Conservation (phyloP, 345 rosid genomes). For the Mercurialis annua region DNA sequence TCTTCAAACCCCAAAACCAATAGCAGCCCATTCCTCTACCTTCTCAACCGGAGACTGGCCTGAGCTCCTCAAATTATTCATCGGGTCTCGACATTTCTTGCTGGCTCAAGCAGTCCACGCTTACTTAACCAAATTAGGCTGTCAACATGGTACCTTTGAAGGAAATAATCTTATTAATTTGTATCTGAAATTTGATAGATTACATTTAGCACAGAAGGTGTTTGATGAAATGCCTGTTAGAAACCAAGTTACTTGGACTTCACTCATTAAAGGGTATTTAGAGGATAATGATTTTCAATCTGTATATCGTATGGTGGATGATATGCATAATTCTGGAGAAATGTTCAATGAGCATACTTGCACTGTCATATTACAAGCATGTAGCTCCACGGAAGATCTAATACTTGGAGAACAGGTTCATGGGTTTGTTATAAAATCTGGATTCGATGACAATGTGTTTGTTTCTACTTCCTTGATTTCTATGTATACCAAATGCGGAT, state of each 20-base stretch:
- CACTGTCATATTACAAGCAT: conserved; percentile 33
- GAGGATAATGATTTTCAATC: conserved; percentile 25
- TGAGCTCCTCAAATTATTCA: conserved; percentile 28
- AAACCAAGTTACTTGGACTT: conserved; percentile 37
- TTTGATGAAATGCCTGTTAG: conserved; percentile 36
- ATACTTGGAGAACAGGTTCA: conserved; percentile 32
- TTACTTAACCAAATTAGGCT: conserved; percentile 20
- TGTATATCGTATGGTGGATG: conserved; percentile 8
- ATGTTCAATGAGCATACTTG: conserved; percentile 37
- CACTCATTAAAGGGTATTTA: conserved; percentile 30
- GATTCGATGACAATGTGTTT: conserved; percentile 33
- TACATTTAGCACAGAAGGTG: conserved; percentile 24
- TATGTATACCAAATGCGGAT: conserved; percentile 25
- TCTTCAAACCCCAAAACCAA: not conserved
- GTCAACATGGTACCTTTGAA: conserved; percentile 17
- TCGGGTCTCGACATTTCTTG: conserved; percentile 19
- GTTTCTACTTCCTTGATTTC: conserved; percentile 34
- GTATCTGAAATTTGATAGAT: conserved; percentile 19
- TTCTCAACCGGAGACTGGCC: conserved; percentile 29
- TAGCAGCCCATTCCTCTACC: not conserved
- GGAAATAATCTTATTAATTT: conserved; percentile 27
- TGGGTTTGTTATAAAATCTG: conserved; percentile 30
- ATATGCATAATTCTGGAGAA: conserved; percentile 27
- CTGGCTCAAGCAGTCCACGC: conserved; percentile 34
- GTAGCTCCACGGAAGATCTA: conserved; percentile 20